Percentiles rank a stretch among this genome's conserved stretches.
These are phyloP conservation scores for Prunus padus DNA, from an alignment of 306 rosid genomes.

Conservation along the genomic window DNA sequence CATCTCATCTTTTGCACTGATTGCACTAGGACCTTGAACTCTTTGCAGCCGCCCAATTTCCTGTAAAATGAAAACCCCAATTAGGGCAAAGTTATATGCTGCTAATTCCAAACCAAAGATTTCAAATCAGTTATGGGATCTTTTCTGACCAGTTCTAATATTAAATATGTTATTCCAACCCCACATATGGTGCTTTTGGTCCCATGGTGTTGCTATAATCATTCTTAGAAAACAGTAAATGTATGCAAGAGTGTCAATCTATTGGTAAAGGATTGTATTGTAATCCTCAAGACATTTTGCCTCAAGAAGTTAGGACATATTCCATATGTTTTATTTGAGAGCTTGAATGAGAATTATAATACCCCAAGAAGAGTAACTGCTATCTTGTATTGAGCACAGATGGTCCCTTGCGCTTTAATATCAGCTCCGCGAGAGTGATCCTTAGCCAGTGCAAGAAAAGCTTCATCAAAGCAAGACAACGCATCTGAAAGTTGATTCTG, in stretches of 20 bases:
- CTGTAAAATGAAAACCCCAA: constrained; percentile 40
- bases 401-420: constrained; percentile 97
- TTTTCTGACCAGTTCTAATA: background rate
- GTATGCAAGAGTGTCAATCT: background rate
- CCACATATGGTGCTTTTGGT: background rate
- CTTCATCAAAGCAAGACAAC: constrained; percentile 88
- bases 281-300: background rate
- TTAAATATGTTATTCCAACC: background rate
- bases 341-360: constrained; percentile 23
- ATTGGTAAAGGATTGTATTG: background rate
- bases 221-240: background rate
- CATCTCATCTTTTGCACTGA: constrained; percentile 98
- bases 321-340: constrained; percentile 16
- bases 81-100: background rate
- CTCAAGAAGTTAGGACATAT: constrained; percentile 21
- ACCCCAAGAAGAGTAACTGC: constrained; percentile 95
- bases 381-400: constrained; percentile 96
- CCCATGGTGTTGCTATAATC: background rate
- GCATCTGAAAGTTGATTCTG: constrained; percentile 95
- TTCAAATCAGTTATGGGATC: background rate
- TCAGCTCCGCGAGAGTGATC: constrained; percentile 96
- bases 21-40: constrained; percentile 87
- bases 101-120: background rate
- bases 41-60: constrained; percentile 92
- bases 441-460: constrained; percentile 92